A percentile compares a stretch with the other conserved stretches of the same genome.
These are phyloP conservation scores for Didymella keratinophila DNA, from an alignment of 2,329 filamentous ascomycete genomes.

Conservation along the genomic window DNA sequence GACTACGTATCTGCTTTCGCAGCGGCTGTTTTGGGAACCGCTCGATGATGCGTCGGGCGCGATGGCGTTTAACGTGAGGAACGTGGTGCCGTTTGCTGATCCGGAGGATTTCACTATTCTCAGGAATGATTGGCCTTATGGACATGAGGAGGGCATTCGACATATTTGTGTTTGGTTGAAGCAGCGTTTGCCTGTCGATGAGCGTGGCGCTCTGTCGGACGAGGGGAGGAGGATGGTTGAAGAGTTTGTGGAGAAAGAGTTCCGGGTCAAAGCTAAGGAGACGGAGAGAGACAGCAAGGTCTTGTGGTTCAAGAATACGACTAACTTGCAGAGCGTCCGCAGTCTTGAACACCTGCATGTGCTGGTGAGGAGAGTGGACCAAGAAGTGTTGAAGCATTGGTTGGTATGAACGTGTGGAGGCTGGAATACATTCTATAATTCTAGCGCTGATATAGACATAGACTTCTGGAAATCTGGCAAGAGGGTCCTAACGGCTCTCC, in stretches of 20 bases:
- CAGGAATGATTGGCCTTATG: conserved; percentile 71
- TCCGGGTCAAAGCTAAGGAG: conserved; percentile 54
- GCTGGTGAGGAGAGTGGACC: conserved; percentile 73
- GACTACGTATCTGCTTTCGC: conserved; percentile 63
- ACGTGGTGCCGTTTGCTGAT: conserved; percentile 62
- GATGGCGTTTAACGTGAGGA: conserved; percentile 53
- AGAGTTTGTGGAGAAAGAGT: conserved; percentile 52
- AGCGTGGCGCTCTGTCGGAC: conserved; percentile 41
- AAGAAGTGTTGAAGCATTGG: conserved; percentile 52
- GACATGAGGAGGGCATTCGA: conserved; percentile 60
- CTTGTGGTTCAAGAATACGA: conserved; percentile 72
- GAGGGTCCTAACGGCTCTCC: neutral
- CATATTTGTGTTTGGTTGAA: conserved; percentile 66
- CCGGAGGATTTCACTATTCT: conserved; percentile 64
- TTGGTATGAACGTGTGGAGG: neutral
- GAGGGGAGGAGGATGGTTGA: conserved; percentile 41
- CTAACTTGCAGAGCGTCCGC: conserved; percentile 66
- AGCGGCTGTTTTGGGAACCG: conserved; percentile 62
- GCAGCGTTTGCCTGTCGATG: conserved; percentile 44
- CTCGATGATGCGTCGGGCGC: conserved; percentile 24
- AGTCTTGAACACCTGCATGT: conserved; percentile 78
- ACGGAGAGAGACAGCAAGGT: conserved; percentile 56
- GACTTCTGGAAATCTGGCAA: neutral
- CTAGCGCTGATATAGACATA: conserved; percentile 1
- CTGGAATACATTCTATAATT: neutral